phyloP scores from a whole-genome alignment of 73 alveolate species.

The Paramecium bursaria region DNA sequence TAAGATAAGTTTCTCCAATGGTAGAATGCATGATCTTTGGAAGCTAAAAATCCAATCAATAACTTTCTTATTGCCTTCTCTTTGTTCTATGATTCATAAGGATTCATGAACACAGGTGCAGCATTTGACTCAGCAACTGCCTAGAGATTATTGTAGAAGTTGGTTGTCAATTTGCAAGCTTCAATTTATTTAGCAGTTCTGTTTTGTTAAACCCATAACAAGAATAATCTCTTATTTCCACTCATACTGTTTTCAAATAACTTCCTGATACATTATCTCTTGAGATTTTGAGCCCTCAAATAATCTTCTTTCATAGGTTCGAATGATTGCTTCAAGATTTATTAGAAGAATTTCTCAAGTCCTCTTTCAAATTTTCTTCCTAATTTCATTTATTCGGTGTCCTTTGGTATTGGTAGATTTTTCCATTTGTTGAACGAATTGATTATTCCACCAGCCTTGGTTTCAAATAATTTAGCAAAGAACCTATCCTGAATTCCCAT shows the following conservation, averaged over 20 bases:
- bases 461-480: conserved; percentile 42
- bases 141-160: too few species aligned
- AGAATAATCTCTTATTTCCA: conserved; percentile 28
- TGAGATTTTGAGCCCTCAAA: conserved; percentile 3
- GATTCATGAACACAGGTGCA: too few species aligned
- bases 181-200: conserved; percentile 16
- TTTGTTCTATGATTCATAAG: conserved; percentile 45
- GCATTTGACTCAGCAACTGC: too few species aligned
- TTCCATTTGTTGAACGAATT: conserved; percentile 48
- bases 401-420: conserved; percentile 27
- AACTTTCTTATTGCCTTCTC: conserved; percentile 5
- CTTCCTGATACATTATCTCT: conserved; percentile 23
- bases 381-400: conserved; percentile 27
- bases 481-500: conserved; percentile 24
- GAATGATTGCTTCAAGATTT: conserved; percentile 8
- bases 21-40: too few species aligned
- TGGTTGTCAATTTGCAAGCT: conserved; percentile 46
- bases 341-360: neutral
- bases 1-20: too few species aligned
- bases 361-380: conserved; percentile 55
- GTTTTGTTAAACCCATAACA: conserved; percentile 17
- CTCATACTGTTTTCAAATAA: neutral
- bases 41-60: conserved; percentile 14
- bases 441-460: conserved; percentile 35
- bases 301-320: conserved; percentile 54